Evolutionary conservation across 768 basidiomycete species (phyloP), one percentile per base, ranked within the genome.

Genomic region (Trametes gibbosa): DNA sequence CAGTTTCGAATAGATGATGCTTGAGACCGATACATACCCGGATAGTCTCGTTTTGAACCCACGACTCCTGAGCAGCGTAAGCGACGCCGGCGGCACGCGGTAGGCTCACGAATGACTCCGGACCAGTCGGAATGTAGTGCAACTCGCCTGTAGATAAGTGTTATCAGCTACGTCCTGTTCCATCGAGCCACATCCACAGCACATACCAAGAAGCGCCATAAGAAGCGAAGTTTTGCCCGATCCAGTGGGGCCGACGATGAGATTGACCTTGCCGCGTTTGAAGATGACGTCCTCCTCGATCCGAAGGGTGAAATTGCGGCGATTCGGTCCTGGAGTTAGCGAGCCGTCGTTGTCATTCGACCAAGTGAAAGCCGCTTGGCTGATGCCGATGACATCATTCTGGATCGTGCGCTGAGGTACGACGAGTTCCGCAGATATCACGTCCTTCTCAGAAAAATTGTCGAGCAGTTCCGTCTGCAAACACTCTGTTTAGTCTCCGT

Each of bases 11-110:
- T 42, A 29, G 0, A 13, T 14, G 17, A 43, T 5, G 50, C 5
- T 27, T 5, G 10, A 42, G 4, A 14, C 6, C 14, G 2, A 19
- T 7, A 54, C 74, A 46, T 48, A 84, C 86, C 67, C 74, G 77
- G 52, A 91, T 89, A 0, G 88, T 90, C 58, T 87, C 88, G 63
- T 91, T 92, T 69, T 86, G 82, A 2, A 92, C 85, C 90, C 90
- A 95, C 4, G 88, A 84, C 68, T 92, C 90, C 69, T 95, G 92
- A 3, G 87, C 86, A 6, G 87, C 87, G 68, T 90, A 92, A 2
- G 90, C 85, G 32, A 95, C 79, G 3, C 91, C 90, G 1, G 78
- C 78, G 1, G 74, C 74, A 1, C 90, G 78, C 27, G 92, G 92
- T 7, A 95, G 80, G 62, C 82, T 84, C 69, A 81, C 90, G 79